Base-by-base conservation (phyloP, 352 stramenopile genomes). In the Pythium sp. region DNA sequence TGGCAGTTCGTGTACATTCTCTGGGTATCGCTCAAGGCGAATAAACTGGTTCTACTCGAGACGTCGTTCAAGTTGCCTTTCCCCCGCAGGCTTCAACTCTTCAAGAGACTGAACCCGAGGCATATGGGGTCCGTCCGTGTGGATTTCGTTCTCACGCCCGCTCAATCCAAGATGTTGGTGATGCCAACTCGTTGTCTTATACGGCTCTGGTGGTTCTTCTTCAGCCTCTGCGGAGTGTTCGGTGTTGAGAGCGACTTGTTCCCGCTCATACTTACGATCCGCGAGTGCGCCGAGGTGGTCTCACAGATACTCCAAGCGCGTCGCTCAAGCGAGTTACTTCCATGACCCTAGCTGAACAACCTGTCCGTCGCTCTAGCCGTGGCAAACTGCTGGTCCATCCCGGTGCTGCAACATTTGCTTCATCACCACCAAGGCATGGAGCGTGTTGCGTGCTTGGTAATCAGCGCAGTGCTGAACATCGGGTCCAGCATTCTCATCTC, bases 381-480 rank as follows among this genome's bases (percentile, higher is more conserved):
- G 9, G 15, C 24, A 0, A 65, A 72, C n/a, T 68, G 67, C 54
- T 67, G 59, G 61, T 72, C 41, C 9, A 65, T 61, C 1, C 60
- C 61, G 4, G 11, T 72, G 1, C n/a, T 68, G 4, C 55, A 72
- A 49, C 51, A 46, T 14, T 34, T 62, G 9, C 22, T 70, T 18
- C 15, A 15, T 30, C 11, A 24, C 11, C n/a, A 58, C n/a, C 8
- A 58, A 18, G 53, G 59, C 5, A n/a, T 63, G 11, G 22, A 64
- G 30, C 60, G 67, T 0, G 59, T 64, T 34, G 54, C 56, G 11
- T 65, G 53, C 18, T 22, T 72, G 18, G 5, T 72, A 2, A 9
- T 72, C 9, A 26, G 53, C 22, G n/a, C 20, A n/a, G 15, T 72
- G 14, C 24, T 72, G 14, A 69, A 55, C 61, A 68, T 72, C 18